These are phyloP conservation scores for Tricholoma saponaceum DNA, from an alignment of 768 basidiomycete species.

Conservation along the genomic window DNA sequence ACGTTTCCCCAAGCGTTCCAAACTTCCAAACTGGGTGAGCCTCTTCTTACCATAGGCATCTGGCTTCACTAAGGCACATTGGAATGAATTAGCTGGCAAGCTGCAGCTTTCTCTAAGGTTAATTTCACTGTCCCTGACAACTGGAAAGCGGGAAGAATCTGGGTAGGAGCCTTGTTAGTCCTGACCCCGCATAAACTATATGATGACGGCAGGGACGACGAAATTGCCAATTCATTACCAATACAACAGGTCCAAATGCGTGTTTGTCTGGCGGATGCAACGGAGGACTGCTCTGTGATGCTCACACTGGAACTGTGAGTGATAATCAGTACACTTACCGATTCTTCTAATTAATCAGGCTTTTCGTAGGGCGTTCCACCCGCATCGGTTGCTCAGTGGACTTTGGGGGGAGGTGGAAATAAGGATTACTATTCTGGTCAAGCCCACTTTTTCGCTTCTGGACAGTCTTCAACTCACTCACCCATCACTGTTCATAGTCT, in stretches of 20 bases:
- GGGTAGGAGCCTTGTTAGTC: constrained; percentile 26
- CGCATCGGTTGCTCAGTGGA: constrained; percentile 66
- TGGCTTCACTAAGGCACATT: neutral
- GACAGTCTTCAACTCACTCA: neutral
- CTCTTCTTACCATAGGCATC: neutral
- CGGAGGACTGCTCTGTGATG: constrained; percentile 59
- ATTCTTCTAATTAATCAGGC: neutral
- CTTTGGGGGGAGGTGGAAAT: constrained; percentile 39
- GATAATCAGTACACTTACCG: neutral
- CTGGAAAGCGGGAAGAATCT: constrained; percentile 64
- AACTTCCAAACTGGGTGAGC: constrained; percentile 41
- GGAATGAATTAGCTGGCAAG: constrained; percentile 33
- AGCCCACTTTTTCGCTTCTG: too few species aligned
- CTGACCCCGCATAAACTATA: neutral
- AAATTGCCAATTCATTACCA: constrained; percentile 55
- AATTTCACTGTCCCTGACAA: constrained; percentile 54
- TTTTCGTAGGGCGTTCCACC: constrained; percentile 53
- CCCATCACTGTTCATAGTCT: constrained; percentile 29
- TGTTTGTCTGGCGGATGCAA: constrained; percentile 67
- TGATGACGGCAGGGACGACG: constrained; percentile 43
- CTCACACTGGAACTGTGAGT: constrained; percentile 45
- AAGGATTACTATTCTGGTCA: constrained; percentile 59
- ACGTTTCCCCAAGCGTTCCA: constrained; percentile 44
- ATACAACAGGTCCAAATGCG: constrained; percentile 48
- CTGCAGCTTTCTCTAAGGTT: constrained; percentile 29